Conservation (phyloP, 1,284 basidiomycete species). For the Schizophyllum amplum region DNA sequence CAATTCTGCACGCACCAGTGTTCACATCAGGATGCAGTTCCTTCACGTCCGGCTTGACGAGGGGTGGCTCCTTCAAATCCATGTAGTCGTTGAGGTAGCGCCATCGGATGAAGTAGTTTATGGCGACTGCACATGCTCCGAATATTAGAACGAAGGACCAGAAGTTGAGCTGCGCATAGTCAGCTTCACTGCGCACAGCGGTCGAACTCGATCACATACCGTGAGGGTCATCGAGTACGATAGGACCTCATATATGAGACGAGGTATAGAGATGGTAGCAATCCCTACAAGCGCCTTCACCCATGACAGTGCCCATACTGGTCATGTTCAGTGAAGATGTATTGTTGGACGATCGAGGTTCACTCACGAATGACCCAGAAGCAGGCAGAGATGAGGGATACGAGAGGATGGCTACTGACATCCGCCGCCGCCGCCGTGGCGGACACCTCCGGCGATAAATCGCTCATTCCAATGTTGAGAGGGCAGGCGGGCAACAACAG, state of each 20-base stretch:
- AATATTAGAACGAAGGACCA: constrained; percentile 82
- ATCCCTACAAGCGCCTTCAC: constrained; percentile 65
- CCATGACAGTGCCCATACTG: constrained; percentile 79
- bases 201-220: constrained; percentile 30
- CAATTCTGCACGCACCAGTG: constrained; percentile 28
- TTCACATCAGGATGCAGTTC: constrained; percentile 87
- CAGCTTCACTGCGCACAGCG: constrained; percentile 4
- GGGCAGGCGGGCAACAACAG: background rate
- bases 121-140: constrained; percentile 48
- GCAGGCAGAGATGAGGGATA: constrained; percentile 72
- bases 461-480: background rate
- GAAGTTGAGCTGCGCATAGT: constrained; percentile 63
- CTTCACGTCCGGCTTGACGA: constrained; percentile 70
- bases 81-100: constrained; percentile 73
- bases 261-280: constrained; percentile 73
- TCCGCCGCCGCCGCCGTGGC: background rate
- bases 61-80: constrained; percentile 78
- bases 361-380: constrained; percentile 70
- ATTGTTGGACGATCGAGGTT: constrained; percentile 5
- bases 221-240: constrained; percentile 87
- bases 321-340: constrained; percentile 22
- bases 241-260: constrained; percentile 67
- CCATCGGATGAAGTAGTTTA: constrained; percentile 83
- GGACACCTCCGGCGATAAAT: background rate
- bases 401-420: constrained; percentile 40